Evolutionary conservation across 768 basidiomycete genomes (phyloP), one percentile per base, ranked within the genome.

Genomic region (Boletus reticuloceps): DNA sequence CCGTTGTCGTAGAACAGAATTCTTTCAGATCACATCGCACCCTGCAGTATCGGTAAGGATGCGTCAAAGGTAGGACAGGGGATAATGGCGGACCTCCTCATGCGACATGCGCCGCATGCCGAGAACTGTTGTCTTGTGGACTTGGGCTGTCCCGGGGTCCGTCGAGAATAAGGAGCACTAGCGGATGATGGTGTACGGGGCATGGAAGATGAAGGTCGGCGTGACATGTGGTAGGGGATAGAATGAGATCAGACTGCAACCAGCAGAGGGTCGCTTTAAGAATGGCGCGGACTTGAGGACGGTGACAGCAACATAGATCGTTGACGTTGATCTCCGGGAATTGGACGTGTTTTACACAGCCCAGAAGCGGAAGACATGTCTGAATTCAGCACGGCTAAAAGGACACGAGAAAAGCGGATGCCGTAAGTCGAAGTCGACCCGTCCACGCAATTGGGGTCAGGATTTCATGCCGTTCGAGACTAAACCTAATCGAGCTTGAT

Each of bases 1-100:
- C 73, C 69, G 77, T 68, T n/a, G 77, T 69, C 44, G 79, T 72
- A 39, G 83, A 73, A 50, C 83, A 79, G 41, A 87, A 77, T 71
- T 95, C 91, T 69, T 96, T 95, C 53, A 96, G 82, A 77, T 96
- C 94, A 68, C 94, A 97, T 51, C 91, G 90, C 20, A 97, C 94
- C 68, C 91, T 94, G 64, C 27, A 45, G 47, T 5, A 31, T 20
- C 5, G 4, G 12, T 67, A 13, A 64, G 43, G 13, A 17, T 17
- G 17, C n/a, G 22, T n/a, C 6, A 6, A 56, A 31, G 41, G 44
- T 22, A 22, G 25, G 51, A 27, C 17, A 25, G 34, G 27, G 0
- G 43, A 51, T 38, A 50, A 47, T 45, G 37, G 60, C 73, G 38
- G 50, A 88, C 87, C 94, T 82, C 69, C 94, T 74, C 84, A 91